These are phyloP conservation scores for Arbutus unedo DNA, from an alignment of 148 eudicot species.

Conservation along the genomic window DNA sequence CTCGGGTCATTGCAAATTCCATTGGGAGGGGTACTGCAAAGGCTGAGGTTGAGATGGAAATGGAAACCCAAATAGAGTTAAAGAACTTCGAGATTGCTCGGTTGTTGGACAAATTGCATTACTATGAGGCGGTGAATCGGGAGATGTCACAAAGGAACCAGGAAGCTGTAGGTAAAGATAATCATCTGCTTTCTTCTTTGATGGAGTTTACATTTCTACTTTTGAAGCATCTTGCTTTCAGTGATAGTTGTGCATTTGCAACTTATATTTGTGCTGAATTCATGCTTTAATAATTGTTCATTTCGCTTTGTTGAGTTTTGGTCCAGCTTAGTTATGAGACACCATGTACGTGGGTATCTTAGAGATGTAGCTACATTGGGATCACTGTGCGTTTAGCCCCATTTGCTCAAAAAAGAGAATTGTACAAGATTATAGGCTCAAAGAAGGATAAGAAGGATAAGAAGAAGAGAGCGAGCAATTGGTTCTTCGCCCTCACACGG, in stretches of 20 bases:
- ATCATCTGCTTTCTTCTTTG: background rate
- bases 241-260: background rate
- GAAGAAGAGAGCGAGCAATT: too few relatives aligned
- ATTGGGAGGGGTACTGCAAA: slow-evolving; percentile 76
- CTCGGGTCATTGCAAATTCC: slow-evolving; percentile 68
- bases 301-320: too few relatives aligned
- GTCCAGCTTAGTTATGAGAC: too few relatives aligned
- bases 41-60: slow-evolving; percentile 78
- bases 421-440: too few relatives aligned
- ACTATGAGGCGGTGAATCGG: slow-evolving; percentile 84
- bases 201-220: background rate
- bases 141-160: slow-evolving; percentile 99
- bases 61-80: slow-evolving; percentile 71
- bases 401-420: too few relatives aligned
- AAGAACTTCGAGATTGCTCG: slow-evolving; percentile 94
- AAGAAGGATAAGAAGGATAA: too few relatives aligned
- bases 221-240: background rate
- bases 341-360: too few relatives aligned
- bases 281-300: background rate
- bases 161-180: slow-evolving; percentile 77
- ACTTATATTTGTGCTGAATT: background rate
- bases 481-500: too few relatives aligned
- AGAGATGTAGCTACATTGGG: too few relatives aligned
- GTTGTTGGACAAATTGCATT: slow-evolving; percentile 71
- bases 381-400: too few relatives aligned